Conservation (phyloP, 768 basidiomycete species). For the Leucogyrophana mollusca region DNA sequence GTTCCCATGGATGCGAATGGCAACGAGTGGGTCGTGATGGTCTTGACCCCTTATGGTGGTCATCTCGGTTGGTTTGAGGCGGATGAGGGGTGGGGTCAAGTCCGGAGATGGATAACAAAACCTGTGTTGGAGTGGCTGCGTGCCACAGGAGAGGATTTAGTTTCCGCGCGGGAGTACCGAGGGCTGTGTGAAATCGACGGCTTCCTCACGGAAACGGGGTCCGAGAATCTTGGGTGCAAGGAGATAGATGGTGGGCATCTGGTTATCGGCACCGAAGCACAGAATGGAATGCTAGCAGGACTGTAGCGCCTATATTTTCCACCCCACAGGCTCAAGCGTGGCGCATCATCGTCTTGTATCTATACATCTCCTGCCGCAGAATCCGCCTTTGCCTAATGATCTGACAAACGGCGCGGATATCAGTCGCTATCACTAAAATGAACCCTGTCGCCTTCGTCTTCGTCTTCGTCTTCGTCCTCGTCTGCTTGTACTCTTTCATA, state of each 20-base stretch:
- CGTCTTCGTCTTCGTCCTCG: slow-evolving; percentile 48
- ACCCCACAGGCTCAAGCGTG: too few species aligned
- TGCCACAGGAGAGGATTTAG: slow-evolving; percentile 52
- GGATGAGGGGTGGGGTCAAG: slow-evolving; percentile 30
- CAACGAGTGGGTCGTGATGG: slow-evolving; percentile 57
- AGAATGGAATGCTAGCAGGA: slow-evolving; percentile 59
- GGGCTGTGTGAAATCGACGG: slow-evolving; percentile 53
- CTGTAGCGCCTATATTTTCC: slow-evolving; percentile 37
- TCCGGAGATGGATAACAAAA: slow-evolving; percentile 60
- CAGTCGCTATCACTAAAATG: slow-evolving; percentile 89
- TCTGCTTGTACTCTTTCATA: slow-evolving; percentile 70
- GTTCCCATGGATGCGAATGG: slow-evolving; percentile 57
- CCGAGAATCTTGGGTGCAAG: slow-evolving; percentile 55
- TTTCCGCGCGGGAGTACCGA: slow-evolving; percentile 32
- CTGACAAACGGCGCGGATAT: slow-evolving; percentile 9
- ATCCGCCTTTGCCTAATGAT: too few species aligned
- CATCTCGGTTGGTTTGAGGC: slow-evolving; percentile 85
- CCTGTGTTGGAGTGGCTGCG: slow-evolving; percentile 75
- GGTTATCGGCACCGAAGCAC: slow-evolving; percentile 51
- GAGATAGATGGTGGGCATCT: slow-evolving; percentile 52
- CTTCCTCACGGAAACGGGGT: slow-evolving; percentile 58
- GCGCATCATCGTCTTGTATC: too few species aligned
- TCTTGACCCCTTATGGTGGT: slow-evolving; percentile 62
- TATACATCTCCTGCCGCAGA: too few species aligned
- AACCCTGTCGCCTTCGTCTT: slow-evolving; percentile 62